Evolutionary conservation across 345 rosid genomes (phyloP).

Genomic region (Eucalyptus viminalis): DNA sequence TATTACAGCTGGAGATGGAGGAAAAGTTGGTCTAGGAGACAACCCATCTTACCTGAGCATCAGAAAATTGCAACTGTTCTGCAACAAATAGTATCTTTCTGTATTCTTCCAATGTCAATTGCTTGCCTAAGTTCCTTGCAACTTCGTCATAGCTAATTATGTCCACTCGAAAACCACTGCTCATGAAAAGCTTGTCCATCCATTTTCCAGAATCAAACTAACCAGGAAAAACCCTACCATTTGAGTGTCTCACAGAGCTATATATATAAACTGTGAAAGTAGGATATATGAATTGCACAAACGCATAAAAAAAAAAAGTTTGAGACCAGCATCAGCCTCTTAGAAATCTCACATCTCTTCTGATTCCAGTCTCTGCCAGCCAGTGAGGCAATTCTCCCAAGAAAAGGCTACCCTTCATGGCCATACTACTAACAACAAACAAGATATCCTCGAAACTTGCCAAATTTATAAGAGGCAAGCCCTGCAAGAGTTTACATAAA

Average conservation of each 20-base stretch:
- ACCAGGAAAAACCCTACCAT: not conserved
- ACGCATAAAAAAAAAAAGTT: not conserved
- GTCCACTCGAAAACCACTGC: conserved; percentile 48
- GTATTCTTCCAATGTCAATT: conserved; percentile 19
- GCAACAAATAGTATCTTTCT: conserved; percentile 51
- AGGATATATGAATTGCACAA: not conserved
- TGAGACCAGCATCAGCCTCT: not conserved
- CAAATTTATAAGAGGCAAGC: conserved; percentile 49
- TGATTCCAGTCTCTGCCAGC: conserved; percentile 46
- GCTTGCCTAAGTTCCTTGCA: conserved; percentile 45
- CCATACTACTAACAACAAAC: conserved; percentile 40
- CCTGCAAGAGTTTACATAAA: conserved; percentile 15
- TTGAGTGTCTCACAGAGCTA: not conserved
- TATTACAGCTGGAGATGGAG: not conserved
- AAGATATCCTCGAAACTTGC: conserved; percentile 59
- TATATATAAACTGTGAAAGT: not conserved
- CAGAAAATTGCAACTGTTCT: conserved; percentile 69
- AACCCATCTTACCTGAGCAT: conserved; percentile 55
- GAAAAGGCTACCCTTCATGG: conserved; percentile 49
- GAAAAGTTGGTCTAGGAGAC: not conserved
- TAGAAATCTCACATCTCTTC: conserved; percentile 23
- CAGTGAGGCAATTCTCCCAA: conserved; percentile 66
- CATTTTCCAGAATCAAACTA: conserved; percentile 42
- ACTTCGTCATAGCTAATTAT: conserved; percentile 33
- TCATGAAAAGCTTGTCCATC: conserved; percentile 62